These are phyloP conservation scores for Candida parachauliodes DNA, from an alignment of 805 yeast genomes.

Conservation along the genomic window DNA sequence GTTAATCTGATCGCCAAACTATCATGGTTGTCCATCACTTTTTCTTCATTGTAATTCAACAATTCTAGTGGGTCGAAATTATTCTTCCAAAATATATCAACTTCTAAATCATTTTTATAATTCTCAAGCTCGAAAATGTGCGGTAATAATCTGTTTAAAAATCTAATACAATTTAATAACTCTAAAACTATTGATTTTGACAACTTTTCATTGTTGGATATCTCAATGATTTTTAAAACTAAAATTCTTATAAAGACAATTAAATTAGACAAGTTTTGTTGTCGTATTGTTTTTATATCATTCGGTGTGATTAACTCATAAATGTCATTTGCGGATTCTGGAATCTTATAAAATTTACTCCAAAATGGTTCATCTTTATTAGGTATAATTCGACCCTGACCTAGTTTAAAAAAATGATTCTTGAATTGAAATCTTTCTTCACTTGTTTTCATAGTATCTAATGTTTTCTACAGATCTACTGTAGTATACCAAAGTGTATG, in stretches of 20 bases:
- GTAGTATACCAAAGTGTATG: too few relatives aligned
- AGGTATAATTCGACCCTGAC: conserved; percentile 40
- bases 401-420: conserved; percentile 57
- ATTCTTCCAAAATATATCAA: conserved; percentile 22
- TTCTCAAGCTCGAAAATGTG: conserved; percentile 54
- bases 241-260: conserved; percentile 44
- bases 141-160: conserved; percentile 65
- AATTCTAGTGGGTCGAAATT: conserved; percentile 9
- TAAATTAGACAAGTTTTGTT: conserved; percentile 55
- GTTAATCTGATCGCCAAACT: conserved; percentile 12
- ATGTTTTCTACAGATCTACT: too few relatives aligned
- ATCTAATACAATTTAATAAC: conserved; percentile 58
- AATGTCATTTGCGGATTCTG: conserved; percentile 53
- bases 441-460: conserved; percentile 70
- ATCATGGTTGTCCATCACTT: neutral
- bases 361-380: conserved; percentile 25
- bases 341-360: conserved; percentile 30
- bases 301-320: conserved; percentile 51
- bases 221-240: conserved; percentile 19
- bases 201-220: conserved; percentile 7
- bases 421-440: conserved; percentile 63
- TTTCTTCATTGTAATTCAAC: neutral
- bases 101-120: conserved; percentile 21
- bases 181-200: conserved; percentile 25
- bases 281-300: conserved; percentile 60